These are phyloP conservation scores for Capsicum pubescens DNA, from an alignment of 257 asterid species.

Conservation along the genomic window DNA sequence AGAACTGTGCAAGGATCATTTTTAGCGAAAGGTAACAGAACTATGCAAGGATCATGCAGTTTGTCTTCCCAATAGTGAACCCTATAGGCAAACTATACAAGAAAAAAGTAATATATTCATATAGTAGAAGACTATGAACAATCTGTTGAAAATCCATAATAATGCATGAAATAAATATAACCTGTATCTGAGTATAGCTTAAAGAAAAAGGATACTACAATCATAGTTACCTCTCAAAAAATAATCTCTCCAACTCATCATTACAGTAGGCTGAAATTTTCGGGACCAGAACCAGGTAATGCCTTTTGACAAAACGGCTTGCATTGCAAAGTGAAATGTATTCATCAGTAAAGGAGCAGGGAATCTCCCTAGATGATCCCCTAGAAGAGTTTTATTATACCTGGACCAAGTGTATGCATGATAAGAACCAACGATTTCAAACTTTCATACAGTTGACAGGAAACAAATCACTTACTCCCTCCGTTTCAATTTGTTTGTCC, in stretches of 20 bases:
- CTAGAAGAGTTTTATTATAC: conserved; percentile 91
- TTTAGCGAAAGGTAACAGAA: not conserved
- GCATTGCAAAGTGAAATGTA: conserved; percentile 91
- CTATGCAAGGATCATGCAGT: not conserved
- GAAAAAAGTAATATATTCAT: not conserved
- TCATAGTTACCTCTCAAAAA: conserved; percentile 52
- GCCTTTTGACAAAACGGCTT: conserved; percentile 84
- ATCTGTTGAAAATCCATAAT: not conserved
- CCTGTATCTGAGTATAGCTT: not conserved
- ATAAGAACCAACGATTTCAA: conserved; percentile 23
- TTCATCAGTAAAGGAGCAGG: conserved; percentile 99
- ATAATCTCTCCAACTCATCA: conserved; percentile 93
- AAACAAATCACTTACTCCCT: not conserved
- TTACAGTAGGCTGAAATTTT: conserved; percentile 63
- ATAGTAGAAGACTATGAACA: conserved; percentile 12
- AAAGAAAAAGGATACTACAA: not conserved
- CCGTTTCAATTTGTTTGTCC: no score
- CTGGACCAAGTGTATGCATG: conserved; percentile 49
- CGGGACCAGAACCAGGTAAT: conserved; percentile 95
- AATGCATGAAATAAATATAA: not conserved
- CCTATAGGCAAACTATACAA: not conserved
- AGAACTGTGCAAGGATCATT: not conserved
- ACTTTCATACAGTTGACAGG: conserved; percentile 11
- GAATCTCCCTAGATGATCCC: conserved; percentile 93
- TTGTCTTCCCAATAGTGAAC: not conserved